A percentile compares a stretch with the other conserved stretches of the same genome.
phyloP scores from a whole-genome alignment of 2,329 filamentous ascomycete genomes.

The Exophiala aquamarina region DNA sequence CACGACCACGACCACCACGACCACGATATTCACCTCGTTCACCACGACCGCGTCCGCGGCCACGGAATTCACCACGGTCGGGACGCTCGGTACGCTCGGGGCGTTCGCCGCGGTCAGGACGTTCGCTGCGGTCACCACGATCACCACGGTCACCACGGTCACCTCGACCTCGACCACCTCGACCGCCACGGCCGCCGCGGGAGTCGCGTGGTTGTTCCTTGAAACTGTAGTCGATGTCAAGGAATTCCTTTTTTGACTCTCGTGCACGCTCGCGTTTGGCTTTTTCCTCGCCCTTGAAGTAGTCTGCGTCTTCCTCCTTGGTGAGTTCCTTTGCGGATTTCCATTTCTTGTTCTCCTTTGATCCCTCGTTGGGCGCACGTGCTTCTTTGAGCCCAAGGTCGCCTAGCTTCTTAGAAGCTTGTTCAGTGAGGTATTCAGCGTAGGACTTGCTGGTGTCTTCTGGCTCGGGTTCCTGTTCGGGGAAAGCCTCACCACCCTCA shows the following conservation, averaged over 20 bases:
- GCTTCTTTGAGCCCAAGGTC: slow-evolving; percentile 65
- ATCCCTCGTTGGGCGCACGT: slow-evolving; percentile 91
- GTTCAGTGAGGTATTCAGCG: slow-evolving; percentile 79
- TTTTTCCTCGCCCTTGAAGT: slow-evolving; percentile 78
- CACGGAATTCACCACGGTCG: slow-evolving; percentile 31
- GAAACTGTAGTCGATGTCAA: slow-evolving; percentile 86
- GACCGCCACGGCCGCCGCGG: slow-evolving; percentile 46
- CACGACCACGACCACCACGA: slow-evolving; percentile 42
- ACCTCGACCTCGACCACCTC: slow-evolving; percentile 44
- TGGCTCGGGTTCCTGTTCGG: slow-evolving; percentile 51
- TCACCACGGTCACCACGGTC: slow-evolving; percentile 40
- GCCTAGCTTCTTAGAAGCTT: slow-evolving; percentile 72
- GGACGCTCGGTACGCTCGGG: slow-evolving; percentile 46
- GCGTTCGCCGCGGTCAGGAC: slow-evolving; percentile 12
- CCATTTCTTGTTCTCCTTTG: slow-evolving; percentile 70
- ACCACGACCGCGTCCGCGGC: slow-evolving; percentile 33
- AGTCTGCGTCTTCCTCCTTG: slow-evolving; percentile 64
- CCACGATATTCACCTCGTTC: slow-evolving; percentile 39
- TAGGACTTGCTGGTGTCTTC: slow-evolving; percentile 91
- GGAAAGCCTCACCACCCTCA: slow-evolving; percentile 30
- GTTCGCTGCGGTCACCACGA: slow-evolving; percentile 34
- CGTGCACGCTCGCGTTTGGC: slow-evolving; percentile 78
- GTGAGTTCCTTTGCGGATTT: slow-evolving; percentile 42
- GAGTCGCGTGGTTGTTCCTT: slow-evolving; percentile 65
- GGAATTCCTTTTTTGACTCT: slow-evolving; percentile 77